Evolutionary conservation across 139 green algal genomes (phyloP), one percentile per base, ranked within the genome.

Genomic region (Coelastrella sp.): DNA sequence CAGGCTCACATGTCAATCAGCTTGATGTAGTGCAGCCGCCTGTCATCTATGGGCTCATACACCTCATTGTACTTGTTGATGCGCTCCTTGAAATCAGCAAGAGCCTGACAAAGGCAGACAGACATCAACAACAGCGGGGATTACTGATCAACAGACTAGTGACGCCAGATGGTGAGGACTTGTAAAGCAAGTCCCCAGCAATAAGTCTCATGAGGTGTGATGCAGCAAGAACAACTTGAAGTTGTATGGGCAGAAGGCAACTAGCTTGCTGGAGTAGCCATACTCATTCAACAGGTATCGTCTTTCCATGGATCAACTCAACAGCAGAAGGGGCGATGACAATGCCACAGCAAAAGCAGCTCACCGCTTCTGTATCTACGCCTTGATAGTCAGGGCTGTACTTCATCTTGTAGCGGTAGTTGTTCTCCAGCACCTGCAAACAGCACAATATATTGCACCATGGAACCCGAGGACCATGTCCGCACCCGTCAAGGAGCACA

Each of bases 21-120:
- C 89, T 99, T 99, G 86, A 99, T 98, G 94, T 98, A 99, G 89
- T 97, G 95, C n/a, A 97, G 45, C 53, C 41, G 38, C 27, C 82
- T 38, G 71, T 87, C 82, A 23, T 67, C 34, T 5, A 98, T 96
- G 23, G 94, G 93, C 82, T 98, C 93, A 73, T 99, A 99, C 76
- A 97, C 95, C 72, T 95, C 90, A 85, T 98, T 93, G 89, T 99
- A 99, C 76, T 91, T 91, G 30, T 27, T 11, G 37, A 93, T 89
- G 25, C 90, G 87, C 38, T 48, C 23, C 67, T 87, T 89, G 84
- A 93, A 93, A 79, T 93, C 88, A 2, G 17, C 2, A 37, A 92
- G 48, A 3, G 89, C 88, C 89, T 92, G 59, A 4, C 21, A 66
- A 66, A 66, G 15, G 57, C 21, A 66, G 57, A 66, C 21, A 66